Evolutionary conservation across 768 basidiomycete species (phyloP), one percentile per base, ranked within the genome.

Genomic region (Suillus fuscotomentosus): DNA sequence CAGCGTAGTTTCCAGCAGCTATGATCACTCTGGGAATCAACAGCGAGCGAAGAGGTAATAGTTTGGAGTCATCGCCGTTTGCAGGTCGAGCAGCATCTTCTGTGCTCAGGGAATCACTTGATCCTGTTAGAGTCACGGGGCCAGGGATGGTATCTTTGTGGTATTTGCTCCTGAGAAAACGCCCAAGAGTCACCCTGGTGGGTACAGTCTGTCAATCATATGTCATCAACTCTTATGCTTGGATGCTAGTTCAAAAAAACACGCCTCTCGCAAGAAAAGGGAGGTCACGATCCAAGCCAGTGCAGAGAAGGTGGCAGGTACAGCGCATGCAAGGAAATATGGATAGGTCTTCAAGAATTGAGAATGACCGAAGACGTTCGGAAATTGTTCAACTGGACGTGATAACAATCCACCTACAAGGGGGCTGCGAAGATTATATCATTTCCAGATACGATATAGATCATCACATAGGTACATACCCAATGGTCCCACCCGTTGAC

Each of bases 271-370:
- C 36, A 91, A 76, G 71, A 82, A 87, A 2, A 85, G 53, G 54
- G 78, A 75, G 0, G 84, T 81, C 3, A 88, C 75, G 15, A 86
- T 48, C 82, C 83, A 86, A 7, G 84, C 84, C 20, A 87, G 5
- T 10, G 76, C 73, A 0, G 86, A 77, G 71, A 86, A 88, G 0
- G 86, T 85, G 1, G 88, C 88, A 5, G 88, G 82, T 4, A 89
- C 84, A 14, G 88, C 82, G 64, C 89, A 91, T 3, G 90, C 84
- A 55, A 91, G 79, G 73, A 91, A 89, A 74, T 93, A 92, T 2
- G 91, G 91, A 72, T 88, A 90, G 31, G 78, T 74, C 67, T 79
- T 82, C 82, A 89, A 85, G 69, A 93, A 90, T 3, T 70, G 69
- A 41, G 78, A 80, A 22, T 77, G 63, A 31, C 61, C 88, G 62